These are phyloP conservation scores for Neonectria neomacrospora DNA, from an alignment of 2,329 filamentous ascomycete species.

Conservation along the genomic window DNA sequence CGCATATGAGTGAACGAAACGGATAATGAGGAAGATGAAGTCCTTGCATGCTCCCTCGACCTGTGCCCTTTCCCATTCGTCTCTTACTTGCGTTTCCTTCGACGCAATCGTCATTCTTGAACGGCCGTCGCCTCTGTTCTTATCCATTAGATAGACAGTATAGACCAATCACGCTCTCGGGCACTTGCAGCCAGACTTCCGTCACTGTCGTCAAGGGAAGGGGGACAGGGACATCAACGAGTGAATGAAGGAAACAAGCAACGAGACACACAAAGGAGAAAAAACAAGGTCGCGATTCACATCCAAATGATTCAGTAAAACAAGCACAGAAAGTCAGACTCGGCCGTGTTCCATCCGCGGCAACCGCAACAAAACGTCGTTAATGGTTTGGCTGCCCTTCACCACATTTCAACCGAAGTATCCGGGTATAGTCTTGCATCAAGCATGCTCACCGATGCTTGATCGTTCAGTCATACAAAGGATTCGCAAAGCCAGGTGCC, in stretches of 20 bases:
- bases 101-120: constrained; percentile 14
- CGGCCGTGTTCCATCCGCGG: constrained; percentile 36
- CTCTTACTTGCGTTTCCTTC: constrained; percentile 3
- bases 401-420: constrained; percentile 42
- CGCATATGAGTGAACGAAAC: constrained; percentile 19
- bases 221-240: constrained; percentile 7
- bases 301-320: constrained; percentile 33
- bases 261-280: constrained; percentile 8
- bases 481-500: constrained; percentile 40
- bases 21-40: constrained; percentile 18
- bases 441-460: constrained; percentile 44
- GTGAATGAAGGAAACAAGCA: constrained; percentile 14
- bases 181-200: constrained; percentile 12
- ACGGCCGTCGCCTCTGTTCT: constrained; percentile 8
- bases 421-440: constrained; percentile 47
- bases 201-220: constrained; percentile 4
- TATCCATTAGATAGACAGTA: constrained; percentile 3
- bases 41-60: constrained; percentile 18
- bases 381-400: constrained; percentile 42
- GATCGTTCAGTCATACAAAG: constrained; percentile 43
- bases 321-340: constrained; percentile 30
- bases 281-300: constrained; percentile 28
- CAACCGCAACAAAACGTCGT: constrained; percentile 45
- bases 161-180: constrained; percentile 8
- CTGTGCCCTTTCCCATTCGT: constrained; percentile 4